Evolutionary conservation across 345 rosid genomes (phyloP), one percentile per base, ranked within the genome.

Genomic region (Salix koriyanagi): DNA sequence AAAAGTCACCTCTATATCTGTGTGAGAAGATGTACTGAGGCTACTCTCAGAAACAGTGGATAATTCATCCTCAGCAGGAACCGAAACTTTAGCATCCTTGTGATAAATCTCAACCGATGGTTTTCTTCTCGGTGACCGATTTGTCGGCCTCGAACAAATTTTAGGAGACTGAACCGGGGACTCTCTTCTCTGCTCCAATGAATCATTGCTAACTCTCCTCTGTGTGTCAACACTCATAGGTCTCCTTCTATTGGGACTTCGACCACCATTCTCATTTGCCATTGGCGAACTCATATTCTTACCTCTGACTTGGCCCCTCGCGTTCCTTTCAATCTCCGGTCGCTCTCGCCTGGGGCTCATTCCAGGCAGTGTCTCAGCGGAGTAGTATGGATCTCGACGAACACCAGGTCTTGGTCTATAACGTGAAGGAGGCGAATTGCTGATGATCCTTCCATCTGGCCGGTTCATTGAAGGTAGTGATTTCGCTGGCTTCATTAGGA

Each of bases 31-130:
- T 11, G 89, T 66, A 83, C 90, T 87, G 34, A 83, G 58, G 46
- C 89, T 90, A 70, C 90, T 81, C 75, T 82, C 91, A 9, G 97
- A 90, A 54, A 88, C 18, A 8, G 82, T 82, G 61, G 91, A 92
- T 12, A 73, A 77, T 67, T 90, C 92, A 60, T 89, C 96, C 75
- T 90, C 91, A 2, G 79, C 85, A 0, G 77, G 67, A 26, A 74
- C 60, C 68, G 82, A 69, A 67, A 60, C 65, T 52, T 81, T 84
- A 37, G 83, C 83, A 42, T 70, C 83, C 52, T 69, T 86, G 36
- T n/a, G 75, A 73, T 62, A 65, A 74, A 83, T 83, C 80, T 76
- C 86, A 25, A 66, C 77, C 69, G 74, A 41, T 75, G 74, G 71
- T 79, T 84, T 87, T 76, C 77, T 73, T 60, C 84, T 83, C 2